Evolutionary conservation across 2,329 filamentous ascomycete species (phyloP).

Genomic region (Cladosporium velox): DNA sequence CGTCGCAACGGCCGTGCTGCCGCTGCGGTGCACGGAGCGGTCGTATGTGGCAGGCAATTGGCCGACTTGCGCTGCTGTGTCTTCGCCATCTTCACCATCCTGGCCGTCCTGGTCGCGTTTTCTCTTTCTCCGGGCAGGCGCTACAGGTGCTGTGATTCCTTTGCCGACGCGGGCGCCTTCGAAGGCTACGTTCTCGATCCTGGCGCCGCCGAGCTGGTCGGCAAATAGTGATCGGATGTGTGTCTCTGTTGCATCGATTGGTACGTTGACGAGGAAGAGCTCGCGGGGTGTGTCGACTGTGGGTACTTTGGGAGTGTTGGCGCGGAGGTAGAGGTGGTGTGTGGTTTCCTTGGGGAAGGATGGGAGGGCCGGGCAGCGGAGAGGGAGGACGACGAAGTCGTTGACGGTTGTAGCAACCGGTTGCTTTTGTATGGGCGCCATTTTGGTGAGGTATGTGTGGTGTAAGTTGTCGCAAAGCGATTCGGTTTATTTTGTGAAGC

Average conservation of each 20-base stretch:
- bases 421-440: constrained; percentile 24
- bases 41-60: constrained; percentile 72
- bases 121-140: constrained; percentile 54
- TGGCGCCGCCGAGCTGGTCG: constrained; percentile 71
- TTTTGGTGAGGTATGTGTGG: constrained; percentile 11
- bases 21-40: constrained; percentile 68
- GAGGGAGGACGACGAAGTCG: constrained; percentile 69
- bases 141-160: constrained; percentile 37
- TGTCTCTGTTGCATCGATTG: constrained; percentile 75
- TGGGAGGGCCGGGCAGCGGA: constrained; percentile 65
- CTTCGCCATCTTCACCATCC: constrained; percentile 27
- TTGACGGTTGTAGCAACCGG: constrained; percentile 43
- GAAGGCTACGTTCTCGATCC: constrained; percentile 77
- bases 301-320: constrained; percentile 76
- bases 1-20: constrained; percentile 76
- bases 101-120: constrained; percentile 50
- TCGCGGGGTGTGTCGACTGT: constrained; percentile 73
- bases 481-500: background rate
- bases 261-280: constrained; percentile 88
- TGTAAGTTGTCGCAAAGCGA: constrained; percentile 7
- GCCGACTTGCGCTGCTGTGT: constrained; percentile 46
- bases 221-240: constrained; percentile 77
- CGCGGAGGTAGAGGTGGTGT: constrained; percentile 85
- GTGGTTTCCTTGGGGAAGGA: constrained; percentile 64
- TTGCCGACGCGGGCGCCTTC: constrained; percentile 59